Evolutionary conservation across 2,329 filamentous ascomycete genomes (phyloP).

Genomic region (Teratosphaeria zuluensis): DNA sequence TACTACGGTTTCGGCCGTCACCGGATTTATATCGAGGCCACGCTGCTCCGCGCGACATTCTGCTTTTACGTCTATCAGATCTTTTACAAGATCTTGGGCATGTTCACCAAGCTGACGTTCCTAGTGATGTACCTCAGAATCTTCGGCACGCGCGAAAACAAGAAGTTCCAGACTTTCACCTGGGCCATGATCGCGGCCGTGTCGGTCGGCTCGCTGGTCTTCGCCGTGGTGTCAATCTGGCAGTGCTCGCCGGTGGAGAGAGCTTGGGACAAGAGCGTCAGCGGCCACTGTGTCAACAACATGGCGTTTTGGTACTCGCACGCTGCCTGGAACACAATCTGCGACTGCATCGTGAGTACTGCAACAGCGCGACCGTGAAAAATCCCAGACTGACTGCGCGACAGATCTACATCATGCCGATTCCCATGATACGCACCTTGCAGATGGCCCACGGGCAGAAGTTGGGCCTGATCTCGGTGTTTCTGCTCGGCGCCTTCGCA

Average conservation of each 20-base stretch:
- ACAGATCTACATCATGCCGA: slow-evolving; percentile 20
- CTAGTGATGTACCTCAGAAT: slow-evolving; percentile 17
- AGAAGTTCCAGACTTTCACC: slow-evolving; percentile 5
- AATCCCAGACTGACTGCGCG: background rate
- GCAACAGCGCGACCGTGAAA: background rate
- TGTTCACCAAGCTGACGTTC: slow-evolving; percentile 19
- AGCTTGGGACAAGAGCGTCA: slow-evolving; percentile 12
- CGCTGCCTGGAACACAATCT: slow-evolving; percentile 18
- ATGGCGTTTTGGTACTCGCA: slow-evolving; percentile 19
- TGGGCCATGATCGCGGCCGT: slow-evolving; percentile 8
- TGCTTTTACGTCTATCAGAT: slow-evolving; percentile 22
- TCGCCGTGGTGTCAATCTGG: slow-evolving; percentile 16
- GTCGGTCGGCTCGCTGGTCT: slow-evolving; percentile 12
- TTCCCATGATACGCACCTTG: slow-evolving; percentile 17
- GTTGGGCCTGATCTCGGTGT: slow-evolving; percentile 15
- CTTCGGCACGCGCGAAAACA: slow-evolving; percentile 6
- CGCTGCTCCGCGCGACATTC: slow-evolving; percentile 10
- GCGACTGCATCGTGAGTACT: slow-evolving; percentile 18
- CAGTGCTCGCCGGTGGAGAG: slow-evolving; percentile 15
- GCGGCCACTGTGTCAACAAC: slow-evolving; percentile 13
- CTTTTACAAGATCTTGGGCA: slow-evolving; percentile 17
- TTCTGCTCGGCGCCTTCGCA: slow-evolving; percentile 17
- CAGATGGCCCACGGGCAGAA: slow-evolving; percentile 14
- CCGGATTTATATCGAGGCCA: slow-evolving; percentile 6
- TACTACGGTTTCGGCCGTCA: slow-evolving; percentile 20